Percentiles rank a stretch among this genome's conserved stretches.
phyloP scores from a whole-genome alignment of 2,329 filamentous ascomycete species.

The Purpureocillium takamizusanense region DNA sequence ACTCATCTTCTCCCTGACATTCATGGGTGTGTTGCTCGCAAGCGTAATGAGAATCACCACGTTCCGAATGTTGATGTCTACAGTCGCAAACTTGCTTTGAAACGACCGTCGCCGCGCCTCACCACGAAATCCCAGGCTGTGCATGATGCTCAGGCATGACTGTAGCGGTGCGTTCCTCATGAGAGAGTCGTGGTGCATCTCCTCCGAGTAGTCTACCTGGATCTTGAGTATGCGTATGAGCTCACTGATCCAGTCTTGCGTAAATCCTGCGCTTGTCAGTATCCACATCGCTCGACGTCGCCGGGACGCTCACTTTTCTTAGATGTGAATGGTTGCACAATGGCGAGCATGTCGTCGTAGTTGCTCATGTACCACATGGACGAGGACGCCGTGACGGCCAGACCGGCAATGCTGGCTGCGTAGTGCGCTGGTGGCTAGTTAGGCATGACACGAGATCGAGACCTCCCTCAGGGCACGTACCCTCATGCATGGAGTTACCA shows the following conservation, averaged over 20 bases:
- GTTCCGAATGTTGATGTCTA: slow-evolving; percentile 66
- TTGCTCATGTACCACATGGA: slow-evolving; percentile 37
- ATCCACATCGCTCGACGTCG: neutral
- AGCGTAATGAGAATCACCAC: slow-evolving; percentile 58
- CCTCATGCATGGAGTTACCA: slow-evolving; percentile 36
- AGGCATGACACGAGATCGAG: slow-evolving; percentile 3
- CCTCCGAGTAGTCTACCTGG: slow-evolving; percentile 73
- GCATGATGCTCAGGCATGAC: slow-evolving; percentile 68
- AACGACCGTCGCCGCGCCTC: slow-evolving; percentile 53
- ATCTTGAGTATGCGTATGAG: slow-evolving; percentile 62
- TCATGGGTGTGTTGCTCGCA: slow-evolving; percentile 46
- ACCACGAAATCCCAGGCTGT: slow-evolving; percentile 65
- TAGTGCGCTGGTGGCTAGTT: slow-evolving; percentile 34
- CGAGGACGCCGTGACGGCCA: slow-evolving; percentile 44
- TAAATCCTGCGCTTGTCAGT: slow-evolving; percentile 38
- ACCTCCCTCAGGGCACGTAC: slow-evolving; percentile 22
- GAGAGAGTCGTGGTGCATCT: slow-evolving; percentile 61
- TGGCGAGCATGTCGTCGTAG: slow-evolving; percentile 64
- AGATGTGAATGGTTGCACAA: slow-evolving; percentile 41
- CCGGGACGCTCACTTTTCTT: slow-evolving; percentile 20
- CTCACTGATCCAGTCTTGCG: slow-evolving; percentile 54
- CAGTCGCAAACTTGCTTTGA: slow-evolving; percentile 64
- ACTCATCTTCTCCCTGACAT: slow-evolving; percentile 44
- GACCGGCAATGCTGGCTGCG: slow-evolving; percentile 49
- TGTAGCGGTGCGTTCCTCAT: slow-evolving; percentile 66